These are phyloP conservation scores for Saitozyma podzolica DNA, from an alignment of 768 basidiomycete genomes.

Conservation along the genomic window DNA sequence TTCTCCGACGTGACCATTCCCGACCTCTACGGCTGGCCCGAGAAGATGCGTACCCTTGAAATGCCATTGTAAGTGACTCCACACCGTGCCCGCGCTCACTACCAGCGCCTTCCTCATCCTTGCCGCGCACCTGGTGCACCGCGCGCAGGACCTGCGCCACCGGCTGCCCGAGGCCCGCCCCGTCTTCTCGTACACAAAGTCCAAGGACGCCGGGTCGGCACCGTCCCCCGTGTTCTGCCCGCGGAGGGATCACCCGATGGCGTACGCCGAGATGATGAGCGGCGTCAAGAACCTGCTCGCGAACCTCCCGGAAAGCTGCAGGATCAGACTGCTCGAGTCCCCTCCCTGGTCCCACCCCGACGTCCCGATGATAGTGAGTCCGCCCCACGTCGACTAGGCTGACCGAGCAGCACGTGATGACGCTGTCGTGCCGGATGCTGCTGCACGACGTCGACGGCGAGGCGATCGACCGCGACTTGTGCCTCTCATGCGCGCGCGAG, in stretches of 20 bases:
- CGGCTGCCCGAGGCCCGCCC: constrained; percentile 3
- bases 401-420: constrained; percentile 7
- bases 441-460: constrained; percentile 17
- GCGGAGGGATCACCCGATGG: constrained; percentile 11
- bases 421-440: constrained; percentile 11
- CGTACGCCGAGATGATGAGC: constrained; percentile 24
- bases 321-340: background rate
- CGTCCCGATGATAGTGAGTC: constrained; percentile 23
- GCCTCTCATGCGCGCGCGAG: constrained; percentile 7
- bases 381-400: background rate
- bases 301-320: constrained; percentile 13
- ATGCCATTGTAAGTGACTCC: background rate
- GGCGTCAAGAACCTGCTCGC: constrained; percentile 3
- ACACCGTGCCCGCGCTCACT: background rate
- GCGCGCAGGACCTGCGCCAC: constrained; percentile 12
- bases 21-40: constrained; percentile 12
- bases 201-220: too few relatives aligned
- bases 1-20: constrained; percentile 20
- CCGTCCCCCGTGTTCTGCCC: too few relatives aligned
- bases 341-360: constrained; percentile 17
- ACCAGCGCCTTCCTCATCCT: constrained; percentile 2
- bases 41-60: background rate
- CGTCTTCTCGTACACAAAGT: background rate
- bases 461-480: constrained; percentile 9
- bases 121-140: constrained; percentile 9